These are phyloP conservation scores for Marchantia paleacea DNA, from an alignment of 225 moss, liverwort and hornwort genomes.

Conservation along the genomic window DNA sequence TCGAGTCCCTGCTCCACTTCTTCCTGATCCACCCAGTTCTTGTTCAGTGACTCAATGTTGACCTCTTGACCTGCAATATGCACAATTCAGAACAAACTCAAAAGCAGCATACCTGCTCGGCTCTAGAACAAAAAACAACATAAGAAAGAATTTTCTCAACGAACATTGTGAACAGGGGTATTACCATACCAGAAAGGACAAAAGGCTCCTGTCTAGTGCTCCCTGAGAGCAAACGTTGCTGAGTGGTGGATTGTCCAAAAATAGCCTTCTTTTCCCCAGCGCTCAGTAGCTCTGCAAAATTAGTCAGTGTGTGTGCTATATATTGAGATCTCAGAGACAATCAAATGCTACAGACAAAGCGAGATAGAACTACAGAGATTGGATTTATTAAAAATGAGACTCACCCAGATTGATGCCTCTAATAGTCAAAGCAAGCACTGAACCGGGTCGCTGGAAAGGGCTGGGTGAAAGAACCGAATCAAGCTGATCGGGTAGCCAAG, in stretches of 20 bases:
- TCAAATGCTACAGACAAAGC: background rate
- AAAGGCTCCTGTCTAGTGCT: constrained; percentile 21
- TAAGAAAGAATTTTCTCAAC: background rate
- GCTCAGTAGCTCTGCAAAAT: constrained; percentile 20
- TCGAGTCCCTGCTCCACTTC: constrained; percentile 23
- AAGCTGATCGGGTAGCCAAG: constrained; percentile 25
- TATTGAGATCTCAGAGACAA: background rate
- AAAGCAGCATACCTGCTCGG: background rate
- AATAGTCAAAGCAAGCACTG: constrained; percentile 34
- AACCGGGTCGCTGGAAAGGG: constrained; percentile 41
- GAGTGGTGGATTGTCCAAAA: constrained; percentile 14
- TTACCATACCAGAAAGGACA: constrained; percentile 34
- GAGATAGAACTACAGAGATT: background rate
- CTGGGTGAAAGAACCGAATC: constrained; percentile 35
- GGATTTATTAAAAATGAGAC: background rate
- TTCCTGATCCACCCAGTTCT: background rate
- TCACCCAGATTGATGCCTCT: constrained; percentile 30
- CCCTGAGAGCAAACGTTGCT: constrained; percentile 28
- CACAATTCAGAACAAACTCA: background rate
- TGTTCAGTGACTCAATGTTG: constrained; percentile 25
- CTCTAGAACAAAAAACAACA: background rate
- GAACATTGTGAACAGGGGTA: background rate
- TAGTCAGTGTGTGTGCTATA: background rate
- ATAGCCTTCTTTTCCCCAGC: constrained; percentile 19
- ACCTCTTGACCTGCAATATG: constrained; percentile 35